phyloP scores from a whole-genome alignment of 306 rosid species.

The Sophora flavescens region DNA sequence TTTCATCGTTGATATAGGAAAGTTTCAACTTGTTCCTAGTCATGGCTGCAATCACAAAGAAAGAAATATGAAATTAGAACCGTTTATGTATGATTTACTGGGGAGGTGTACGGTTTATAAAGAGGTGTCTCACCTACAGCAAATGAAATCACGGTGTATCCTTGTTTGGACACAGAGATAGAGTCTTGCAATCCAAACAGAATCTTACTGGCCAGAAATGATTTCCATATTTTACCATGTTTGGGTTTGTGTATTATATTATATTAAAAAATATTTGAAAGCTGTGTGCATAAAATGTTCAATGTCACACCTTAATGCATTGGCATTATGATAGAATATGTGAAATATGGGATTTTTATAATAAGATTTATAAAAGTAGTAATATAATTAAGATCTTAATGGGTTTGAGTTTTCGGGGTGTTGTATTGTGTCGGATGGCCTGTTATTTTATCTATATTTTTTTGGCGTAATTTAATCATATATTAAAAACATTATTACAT shows the following conservation, averaged over 20 bases:
- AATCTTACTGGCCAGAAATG: not conserved
- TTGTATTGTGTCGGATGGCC: too few relatives aligned
- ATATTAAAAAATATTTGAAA: conserved; percentile 1
- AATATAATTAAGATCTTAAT: too few relatives aligned
- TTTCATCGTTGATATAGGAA: conserved; percentile 46
- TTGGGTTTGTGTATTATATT: not conserved
- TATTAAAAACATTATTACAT: too few relatives aligned
- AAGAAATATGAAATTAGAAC: not conserved
- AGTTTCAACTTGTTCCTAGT: conserved; percentile 59
- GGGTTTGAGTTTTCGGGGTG: too few relatives aligned
- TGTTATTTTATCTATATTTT: too few relatives aligned
- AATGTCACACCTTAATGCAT: too few relatives aligned
- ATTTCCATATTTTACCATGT: not conserved
- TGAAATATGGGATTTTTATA: too few relatives aligned
- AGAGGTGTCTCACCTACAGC: not conserved
- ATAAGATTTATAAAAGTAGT: too few relatives aligned
- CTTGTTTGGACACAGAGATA: conserved; percentile 18
- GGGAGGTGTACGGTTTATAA: not conserved
- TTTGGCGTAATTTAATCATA: too few relatives aligned
- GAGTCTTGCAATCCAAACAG: not conserved
- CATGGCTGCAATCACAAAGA: conserved; percentile 43
- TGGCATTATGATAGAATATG: too few relatives aligned
- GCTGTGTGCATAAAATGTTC: too few relatives aligned
- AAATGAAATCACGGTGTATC: not conserved
- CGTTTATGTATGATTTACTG: not conserved